Percentiles rank a stretch among this genome's conserved stretches.
Conservation (phyloP, 1,284 basidiomycete species). For the Cerrena zonata region DNA sequence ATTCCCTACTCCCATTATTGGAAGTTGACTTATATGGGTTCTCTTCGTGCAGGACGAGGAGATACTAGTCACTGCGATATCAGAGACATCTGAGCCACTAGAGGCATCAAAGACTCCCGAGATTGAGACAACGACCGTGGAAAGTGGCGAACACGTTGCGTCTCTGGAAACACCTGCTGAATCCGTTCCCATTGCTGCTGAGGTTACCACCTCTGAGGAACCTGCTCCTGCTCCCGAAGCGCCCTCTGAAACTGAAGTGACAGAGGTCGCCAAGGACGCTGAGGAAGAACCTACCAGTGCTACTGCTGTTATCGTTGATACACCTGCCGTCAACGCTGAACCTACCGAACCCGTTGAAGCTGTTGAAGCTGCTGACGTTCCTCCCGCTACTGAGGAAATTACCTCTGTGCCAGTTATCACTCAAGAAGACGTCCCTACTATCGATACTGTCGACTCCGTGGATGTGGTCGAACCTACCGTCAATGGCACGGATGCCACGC, state of each 20-base stretch:
- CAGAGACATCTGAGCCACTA: slow-evolving; percentile 5
- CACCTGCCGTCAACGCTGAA: slow-evolving; percentile 8
- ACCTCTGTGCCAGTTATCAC: too few species aligned
- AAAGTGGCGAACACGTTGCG: too few species aligned
- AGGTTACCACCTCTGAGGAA: background rate
- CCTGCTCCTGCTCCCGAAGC: background rate
- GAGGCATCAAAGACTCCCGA: background rate
- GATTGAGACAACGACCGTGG: too few species aligned
- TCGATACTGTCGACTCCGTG: background rate
- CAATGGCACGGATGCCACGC: background rate
- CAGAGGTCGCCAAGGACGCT: background rate
- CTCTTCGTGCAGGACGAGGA: too few species aligned
- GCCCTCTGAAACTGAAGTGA: slow-evolving; percentile 3
- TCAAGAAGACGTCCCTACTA: slow-evolving; percentile 1
- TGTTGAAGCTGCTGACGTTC: slow-evolving; percentile 4
- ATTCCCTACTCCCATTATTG: too few species aligned
- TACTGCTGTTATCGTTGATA: background rate
- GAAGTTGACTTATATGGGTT: too few species aligned
- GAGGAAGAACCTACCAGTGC: too few species aligned
- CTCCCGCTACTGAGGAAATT: background rate
- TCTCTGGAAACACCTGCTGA: slow-evolving; percentile 5
- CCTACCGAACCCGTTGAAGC: slow-evolving; percentile 3
- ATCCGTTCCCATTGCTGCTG: background rate
- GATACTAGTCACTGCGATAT: too few species aligned
- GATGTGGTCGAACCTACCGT: slow-evolving; percentile 1